Conservation (phyloP, 257 asterid genomes). For the Solanum neorickii region DNA sequence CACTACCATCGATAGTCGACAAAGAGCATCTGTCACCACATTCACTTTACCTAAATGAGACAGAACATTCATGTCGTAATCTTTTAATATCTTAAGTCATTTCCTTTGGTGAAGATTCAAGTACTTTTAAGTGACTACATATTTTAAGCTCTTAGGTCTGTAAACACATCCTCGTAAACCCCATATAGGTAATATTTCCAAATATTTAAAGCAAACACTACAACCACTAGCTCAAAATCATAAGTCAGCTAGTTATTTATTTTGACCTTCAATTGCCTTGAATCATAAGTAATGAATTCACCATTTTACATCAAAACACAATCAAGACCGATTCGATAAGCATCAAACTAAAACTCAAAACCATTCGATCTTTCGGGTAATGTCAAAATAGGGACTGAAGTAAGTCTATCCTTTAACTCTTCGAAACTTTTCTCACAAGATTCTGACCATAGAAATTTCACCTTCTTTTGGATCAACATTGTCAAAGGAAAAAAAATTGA, state of each 20-base stretch:
- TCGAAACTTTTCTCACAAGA: neutral
- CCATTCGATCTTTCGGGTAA: too few species aligned
- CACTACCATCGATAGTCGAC: neutral
- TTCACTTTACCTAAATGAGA: neutral
- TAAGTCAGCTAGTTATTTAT: neutral
- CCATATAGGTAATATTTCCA: neutral
- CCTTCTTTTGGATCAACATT: neutral
- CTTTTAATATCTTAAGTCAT: too few species aligned
- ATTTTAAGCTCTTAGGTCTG: too few species aligned
- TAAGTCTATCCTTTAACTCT: neutral
- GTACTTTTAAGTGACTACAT: neutral
- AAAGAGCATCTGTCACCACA: neutral
- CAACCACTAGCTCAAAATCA: neutral
- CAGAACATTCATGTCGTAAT: neutral
- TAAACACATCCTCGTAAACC: neutral
- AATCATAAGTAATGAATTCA: neutral
- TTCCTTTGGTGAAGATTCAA: neutral
- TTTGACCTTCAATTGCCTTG: neutral
- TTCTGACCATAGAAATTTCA: neutral
- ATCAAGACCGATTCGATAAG: neutral
- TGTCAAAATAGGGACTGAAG: too few species aligned
- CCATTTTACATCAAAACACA: neutral
- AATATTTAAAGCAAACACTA: neutral
- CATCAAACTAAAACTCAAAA: neutral
- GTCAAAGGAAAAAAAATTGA: neutral